Percentiles rank a stretch among this genome's conserved stretches.
phyloP scores from a whole-genome alignment of 345 rosid genomes.

The Abelmoschus esculentus region DNA sequence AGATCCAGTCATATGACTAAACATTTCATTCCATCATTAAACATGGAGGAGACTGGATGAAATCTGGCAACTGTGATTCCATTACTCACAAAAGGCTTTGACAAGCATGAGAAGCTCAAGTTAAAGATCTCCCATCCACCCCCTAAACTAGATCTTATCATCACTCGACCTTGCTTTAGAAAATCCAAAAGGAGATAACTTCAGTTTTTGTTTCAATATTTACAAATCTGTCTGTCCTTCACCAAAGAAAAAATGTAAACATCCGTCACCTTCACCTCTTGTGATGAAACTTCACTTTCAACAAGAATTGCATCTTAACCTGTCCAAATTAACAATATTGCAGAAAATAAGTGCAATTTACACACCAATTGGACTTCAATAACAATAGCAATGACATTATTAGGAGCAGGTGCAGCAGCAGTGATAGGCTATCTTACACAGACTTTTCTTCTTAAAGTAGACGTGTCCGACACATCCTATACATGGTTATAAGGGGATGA shows the following conservation, averaged over 20 bases:
- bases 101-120: conserved; percentile 8
- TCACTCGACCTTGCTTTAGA: neutral
- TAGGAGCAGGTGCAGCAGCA: neutral
- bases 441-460: neutral
- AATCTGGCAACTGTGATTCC: neutral
- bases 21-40: neutral
- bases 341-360: neutral
- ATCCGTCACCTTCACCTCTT: conserved; percentile 31
- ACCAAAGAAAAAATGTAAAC: neutral
- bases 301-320: conserved; percentile 74
- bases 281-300: conserved; percentile 73
- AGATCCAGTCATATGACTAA: neutral
- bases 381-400: neutral
- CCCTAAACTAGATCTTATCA: conserved; percentile 43
- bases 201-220: neutral
- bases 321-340: conserved; percentile 22
- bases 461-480: neutral
- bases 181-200: neutral
- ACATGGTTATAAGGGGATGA: neutral
- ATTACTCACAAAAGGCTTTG: conserved; percentile 5
- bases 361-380: neutral
- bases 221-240: conserved; percentile 1
- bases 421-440: neutral
- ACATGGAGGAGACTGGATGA: neutral
- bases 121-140: conserved; percentile 37